These are phyloP conservation scores for Candida awuae DNA, from an alignment of 805 yeast species.

Conservation along the genomic window DNA sequence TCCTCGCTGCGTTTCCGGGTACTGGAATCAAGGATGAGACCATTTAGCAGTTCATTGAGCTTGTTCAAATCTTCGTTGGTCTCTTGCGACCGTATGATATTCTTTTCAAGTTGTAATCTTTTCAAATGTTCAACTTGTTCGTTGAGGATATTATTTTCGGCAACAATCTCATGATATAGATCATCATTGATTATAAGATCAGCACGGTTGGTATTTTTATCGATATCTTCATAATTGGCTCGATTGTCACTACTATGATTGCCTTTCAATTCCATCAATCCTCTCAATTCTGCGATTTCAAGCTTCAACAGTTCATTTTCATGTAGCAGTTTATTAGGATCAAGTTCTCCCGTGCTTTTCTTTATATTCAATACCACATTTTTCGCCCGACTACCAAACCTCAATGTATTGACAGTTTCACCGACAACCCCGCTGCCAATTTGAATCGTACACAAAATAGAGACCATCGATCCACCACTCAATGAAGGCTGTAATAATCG, in stretches of 20 bases:
- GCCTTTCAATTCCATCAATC: background rate
- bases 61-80: background rate
- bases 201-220: background rate
- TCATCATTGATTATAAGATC: slow-evolving; percentile 27
- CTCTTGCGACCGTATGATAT: slow-evolving; percentile 3
- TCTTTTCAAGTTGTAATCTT: slow-evolving; percentile 39
- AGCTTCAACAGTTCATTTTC: slow-evolving; percentile 55
- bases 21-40: background rate
- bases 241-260: background rate
- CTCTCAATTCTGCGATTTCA: slow-evolving; percentile 39
- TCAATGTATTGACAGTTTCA: slow-evolving; percentile 77
- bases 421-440: slow-evolving; percentile 50
- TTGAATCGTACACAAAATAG: slow-evolving; percentile 82
- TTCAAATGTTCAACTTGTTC: slow-evolving; percentile 65
- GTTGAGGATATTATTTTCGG: slow-evolving; percentile 57
- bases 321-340: slow-evolving; percentile 47
- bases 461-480: slow-evolving; percentile 77
- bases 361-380: slow-evolving; percentile 67
- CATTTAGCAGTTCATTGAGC: background rate
- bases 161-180: slow-evolving; percentile 30
- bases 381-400: slow-evolving; percentile 92
- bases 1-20: slow-evolving; percentile 1
- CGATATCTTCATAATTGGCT: background rate
- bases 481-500: slow-evolving; percentile 86
- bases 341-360: slow-evolving; percentile 41